Evolutionary conservation across 345 rosid genomes (phyloP).

Genomic region (Eucalyptus curtisii): DNA sequence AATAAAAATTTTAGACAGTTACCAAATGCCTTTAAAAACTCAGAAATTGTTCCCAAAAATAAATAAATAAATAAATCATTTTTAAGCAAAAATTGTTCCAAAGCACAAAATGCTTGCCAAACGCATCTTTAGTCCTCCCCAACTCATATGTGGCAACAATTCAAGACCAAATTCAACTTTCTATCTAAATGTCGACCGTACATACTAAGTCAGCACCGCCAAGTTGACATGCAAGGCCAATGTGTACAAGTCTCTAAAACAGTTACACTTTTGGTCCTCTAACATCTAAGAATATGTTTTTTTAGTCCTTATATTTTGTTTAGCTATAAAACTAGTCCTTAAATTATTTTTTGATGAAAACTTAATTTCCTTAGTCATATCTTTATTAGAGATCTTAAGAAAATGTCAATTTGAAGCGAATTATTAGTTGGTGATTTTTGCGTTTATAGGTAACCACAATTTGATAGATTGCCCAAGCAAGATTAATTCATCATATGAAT

Average conservation of each 20-base stretch:
- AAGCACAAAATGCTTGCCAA: too few species aligned
- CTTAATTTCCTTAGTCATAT: not conserved
- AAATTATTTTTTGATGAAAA: not conserved
- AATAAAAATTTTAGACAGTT: too few species aligned
- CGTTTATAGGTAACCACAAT: not conserved
- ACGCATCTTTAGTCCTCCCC: not conserved
- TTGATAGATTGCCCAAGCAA: not conserved
- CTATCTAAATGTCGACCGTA: not conserved
- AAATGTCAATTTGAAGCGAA: not conserved
- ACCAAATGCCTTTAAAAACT: too few species aligned
- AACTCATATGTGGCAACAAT: not conserved
- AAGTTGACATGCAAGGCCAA: not conserved
- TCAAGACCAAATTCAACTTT: not conserved
- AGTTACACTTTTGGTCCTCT: not conserved
- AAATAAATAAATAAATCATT: too few species aligned
- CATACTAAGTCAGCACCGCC: not conserved
- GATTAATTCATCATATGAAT: not conserved
- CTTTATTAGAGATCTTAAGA: not conserved
- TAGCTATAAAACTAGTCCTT: not conserved
- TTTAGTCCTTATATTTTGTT: not conserved
- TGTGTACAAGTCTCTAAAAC: not conserved
- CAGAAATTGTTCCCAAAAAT: fast-evolving
- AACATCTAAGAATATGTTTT: not conserved
- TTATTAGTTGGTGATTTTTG: not conserved
- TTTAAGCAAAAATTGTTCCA: too few species aligned